Conservation (phyloP, 352 stramenopile species). For the Phytopythium sindhum region DNA sequence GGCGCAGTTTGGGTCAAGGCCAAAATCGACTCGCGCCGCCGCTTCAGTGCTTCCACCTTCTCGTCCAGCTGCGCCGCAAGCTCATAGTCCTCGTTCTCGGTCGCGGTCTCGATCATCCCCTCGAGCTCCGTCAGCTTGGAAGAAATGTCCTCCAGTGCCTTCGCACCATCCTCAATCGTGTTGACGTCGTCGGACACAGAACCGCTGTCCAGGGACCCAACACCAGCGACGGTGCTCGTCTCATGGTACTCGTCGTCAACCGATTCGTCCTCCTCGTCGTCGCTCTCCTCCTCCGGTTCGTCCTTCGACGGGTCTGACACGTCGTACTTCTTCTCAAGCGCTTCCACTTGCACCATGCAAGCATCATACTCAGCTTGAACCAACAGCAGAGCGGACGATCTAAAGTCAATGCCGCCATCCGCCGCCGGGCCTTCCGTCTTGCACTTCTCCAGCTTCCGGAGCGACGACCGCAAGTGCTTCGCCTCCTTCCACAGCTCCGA, state of each 20-base stretch:
- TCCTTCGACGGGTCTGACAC: slow-evolving; percentile 51
- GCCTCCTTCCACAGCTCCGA: slow-evolving; percentile 79
- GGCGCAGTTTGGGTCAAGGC: slow-evolving; percentile 17
- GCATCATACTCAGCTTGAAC: slow-evolving; percentile 78
- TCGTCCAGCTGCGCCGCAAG: slow-evolving; percentile 72
- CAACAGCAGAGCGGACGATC: slow-evolving; percentile 59
- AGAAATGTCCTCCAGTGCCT: slow-evolving; percentile 49
- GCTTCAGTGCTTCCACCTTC: slow-evolving; percentile 59
- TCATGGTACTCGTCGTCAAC: slow-evolving; percentile 41
- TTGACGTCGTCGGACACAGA: slow-evolving; percentile 14
- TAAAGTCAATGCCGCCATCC: slow-evolving; percentile 61
- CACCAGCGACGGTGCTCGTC: background rate
- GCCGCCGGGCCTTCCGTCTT: slow-evolving; percentile 59
- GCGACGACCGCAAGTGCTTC: slow-evolving; percentile 47
- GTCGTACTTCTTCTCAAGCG: slow-evolving; percentile 71
- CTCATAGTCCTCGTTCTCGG: slow-evolving; percentile 81
- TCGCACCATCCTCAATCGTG: slow-evolving; percentile 22
- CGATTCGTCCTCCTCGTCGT: slow-evolving; percentile 40
- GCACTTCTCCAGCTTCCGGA: slow-evolving; percentile 67
- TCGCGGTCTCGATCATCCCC: slow-evolving; percentile 65
- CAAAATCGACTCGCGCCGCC: slow-evolving; percentile 40
- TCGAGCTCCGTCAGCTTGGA: slow-evolving; percentile 63
- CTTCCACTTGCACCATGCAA: slow-evolving; percentile 54
- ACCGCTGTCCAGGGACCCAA: slow-evolving; percentile 7
- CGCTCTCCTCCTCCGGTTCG: slow-evolving; percentile 48